Conservation (phyloP, 176 grass and related monocot species). For the Cocos nucifera region DNA sequence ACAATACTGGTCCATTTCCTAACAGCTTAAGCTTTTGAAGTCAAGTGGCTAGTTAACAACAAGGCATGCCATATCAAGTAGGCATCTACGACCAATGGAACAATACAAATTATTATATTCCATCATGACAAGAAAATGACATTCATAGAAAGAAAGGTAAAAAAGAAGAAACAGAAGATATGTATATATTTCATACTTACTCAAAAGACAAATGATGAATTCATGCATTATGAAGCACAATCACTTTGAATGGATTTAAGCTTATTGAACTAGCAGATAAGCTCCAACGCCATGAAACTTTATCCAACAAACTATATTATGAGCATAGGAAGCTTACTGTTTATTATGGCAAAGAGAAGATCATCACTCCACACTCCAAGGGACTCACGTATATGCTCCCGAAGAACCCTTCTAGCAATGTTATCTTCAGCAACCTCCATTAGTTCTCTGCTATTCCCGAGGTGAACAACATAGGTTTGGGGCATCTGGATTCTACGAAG, state of each 20-base stretch:
- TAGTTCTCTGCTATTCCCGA: slow-evolving; percentile 88
- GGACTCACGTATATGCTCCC: slow-evolving; percentile 50
- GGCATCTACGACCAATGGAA: no score
- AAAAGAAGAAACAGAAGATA: background rate
- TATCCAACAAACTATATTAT: background rate
- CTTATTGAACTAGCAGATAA: no score
- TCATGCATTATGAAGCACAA: no score
- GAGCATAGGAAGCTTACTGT: slow-evolving; percentile 52
- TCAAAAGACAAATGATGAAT: no score
- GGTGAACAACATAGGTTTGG: slow-evolving; percentile 85
- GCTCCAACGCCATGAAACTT: no score
- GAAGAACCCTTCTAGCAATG: slow-evolving; percentile 61
- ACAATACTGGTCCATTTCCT: no score
- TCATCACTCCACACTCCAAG: slow-evolving; percentile 43
- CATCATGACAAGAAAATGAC: background rate
- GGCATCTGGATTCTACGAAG: slow-evolving; percentile 92
- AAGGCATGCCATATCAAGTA: no score
- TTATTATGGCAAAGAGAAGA: slow-evolving; percentile 97
- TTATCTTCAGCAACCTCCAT: slow-evolving; percentile 80
- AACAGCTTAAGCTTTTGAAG: no score
- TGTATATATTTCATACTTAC: no score
- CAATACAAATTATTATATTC: no score
- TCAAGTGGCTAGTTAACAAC: no score
- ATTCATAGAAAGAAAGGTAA: slow-evolving; percentile 9
- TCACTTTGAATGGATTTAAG: no score